phyloP scores from a whole-genome alignment of 164 flowering plant species.

The Vitis riparia region DNA sequence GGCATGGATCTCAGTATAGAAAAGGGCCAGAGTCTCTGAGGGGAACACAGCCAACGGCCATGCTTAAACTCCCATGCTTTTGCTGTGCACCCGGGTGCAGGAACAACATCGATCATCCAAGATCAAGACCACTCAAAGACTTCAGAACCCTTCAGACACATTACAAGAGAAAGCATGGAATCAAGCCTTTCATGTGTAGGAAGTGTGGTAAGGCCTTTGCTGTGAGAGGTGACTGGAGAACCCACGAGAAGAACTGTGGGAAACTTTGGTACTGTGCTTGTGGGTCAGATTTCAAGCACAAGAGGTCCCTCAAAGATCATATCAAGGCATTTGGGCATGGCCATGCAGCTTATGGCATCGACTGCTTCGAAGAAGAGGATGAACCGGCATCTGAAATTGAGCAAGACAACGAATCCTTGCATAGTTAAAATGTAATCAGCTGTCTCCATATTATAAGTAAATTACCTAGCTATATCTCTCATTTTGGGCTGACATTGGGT shows the following conservation, averaged over 20 bases:
- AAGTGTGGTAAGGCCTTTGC: slow-evolving; percentile 66
- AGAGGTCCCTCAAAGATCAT: slow-evolving; percentile 65
- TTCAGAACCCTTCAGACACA: slow-evolving; percentile 69
- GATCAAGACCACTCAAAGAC: slow-evolving; percentile 60
- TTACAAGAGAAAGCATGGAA: slow-evolving; percentile 67
- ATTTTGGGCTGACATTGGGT: too few relatives aligned
- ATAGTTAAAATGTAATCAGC: too few relatives aligned
- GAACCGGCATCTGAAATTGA: slow-evolving; percentile 57
- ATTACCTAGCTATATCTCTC: too few relatives aligned
- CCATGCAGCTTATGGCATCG: slow-evolving; percentile 52
- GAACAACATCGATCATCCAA: slow-evolving; percentile 65
- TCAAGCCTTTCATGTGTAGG: slow-evolving; percentile 61
- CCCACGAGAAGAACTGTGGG: slow-evolving; percentile 72
- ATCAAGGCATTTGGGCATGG: slow-evolving; percentile 60
- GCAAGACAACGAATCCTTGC: slow-evolving; percentile 37
- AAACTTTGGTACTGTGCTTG: slow-evolving; percentile 66
- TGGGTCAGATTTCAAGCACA: slow-evolving; percentile 68
- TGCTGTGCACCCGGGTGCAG: slow-evolving; percentile 70
- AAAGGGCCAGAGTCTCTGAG: slow-evolving; percentile 65
- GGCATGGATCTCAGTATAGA: slow-evolving; percentile 71
- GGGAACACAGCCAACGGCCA: slow-evolving; percentile 66
- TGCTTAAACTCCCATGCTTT: slow-evolving; percentile 65
- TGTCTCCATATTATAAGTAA: too few relatives aligned
- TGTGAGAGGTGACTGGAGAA: slow-evolving; percentile 67
- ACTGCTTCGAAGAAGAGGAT: slow-evolving; percentile 50